phyloP scores from a whole-genome alignment of 495 filamentous ascomycete species.

The Thozetella sp. region DNA sequence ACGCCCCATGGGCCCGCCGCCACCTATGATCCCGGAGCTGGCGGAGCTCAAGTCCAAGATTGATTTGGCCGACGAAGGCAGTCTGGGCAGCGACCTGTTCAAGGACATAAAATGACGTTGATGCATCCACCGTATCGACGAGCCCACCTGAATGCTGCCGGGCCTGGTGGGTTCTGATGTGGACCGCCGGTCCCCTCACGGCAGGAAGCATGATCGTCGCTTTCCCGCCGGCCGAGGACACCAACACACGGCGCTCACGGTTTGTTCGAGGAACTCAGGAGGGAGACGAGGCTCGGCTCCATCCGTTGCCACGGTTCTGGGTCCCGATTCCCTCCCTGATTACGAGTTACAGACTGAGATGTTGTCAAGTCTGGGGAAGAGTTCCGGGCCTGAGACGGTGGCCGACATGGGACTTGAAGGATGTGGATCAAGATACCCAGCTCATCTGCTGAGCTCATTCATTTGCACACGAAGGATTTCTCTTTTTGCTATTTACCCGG shows the following conservation, averaged over 20 bases:
- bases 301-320: too few relatives aligned
- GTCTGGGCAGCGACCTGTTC: conserved; percentile 59
- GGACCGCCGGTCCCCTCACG: too few relatives aligned
- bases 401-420: conserved; percentile 1
- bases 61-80: conserved; percentile 30
- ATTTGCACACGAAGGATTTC: conserved; percentile 19
- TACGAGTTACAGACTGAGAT: neutral
- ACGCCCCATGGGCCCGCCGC: conserved; percentile 48
- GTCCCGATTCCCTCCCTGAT: neutral
- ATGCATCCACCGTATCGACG: neutral
- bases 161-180: too few relatives aligned
- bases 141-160: neutral
- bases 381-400: neutral
- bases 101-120: conserved; percentile 54
- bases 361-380: conserved; percentile 1
- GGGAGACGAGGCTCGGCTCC: neutral
- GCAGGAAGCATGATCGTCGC: neutral
- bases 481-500: conserved; percentile 2
- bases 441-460: conserved; percentile 20
- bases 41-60: conserved; percentile 51
- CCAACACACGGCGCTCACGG: neutral
- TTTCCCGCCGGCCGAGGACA: neutral
- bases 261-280: neutral
- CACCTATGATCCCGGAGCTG: conserved; percentile 63
- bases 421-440: conserved; percentile 31